phyloP scores from a whole-genome alignment of 129 eudicot genomes.

The Artemisia annua region DNA sequence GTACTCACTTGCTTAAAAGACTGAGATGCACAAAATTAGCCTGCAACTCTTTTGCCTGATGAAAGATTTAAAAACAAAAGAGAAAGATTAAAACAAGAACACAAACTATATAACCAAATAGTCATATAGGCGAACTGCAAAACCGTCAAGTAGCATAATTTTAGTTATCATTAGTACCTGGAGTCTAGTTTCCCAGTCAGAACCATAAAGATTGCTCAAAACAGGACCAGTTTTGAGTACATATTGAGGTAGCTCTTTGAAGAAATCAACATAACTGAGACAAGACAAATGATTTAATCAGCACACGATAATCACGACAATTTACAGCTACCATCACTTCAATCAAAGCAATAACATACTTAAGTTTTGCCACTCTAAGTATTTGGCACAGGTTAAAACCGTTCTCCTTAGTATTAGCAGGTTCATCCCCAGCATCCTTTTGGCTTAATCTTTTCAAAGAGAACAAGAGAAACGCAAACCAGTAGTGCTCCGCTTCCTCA shows the following conservation, averaged over 20 bases:
- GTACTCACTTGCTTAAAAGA: slow-evolving; percentile 80
- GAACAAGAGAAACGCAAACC: slow-evolving; percentile 80
- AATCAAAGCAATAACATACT: slow-evolving; percentile 34
- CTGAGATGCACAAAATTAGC: slow-evolving; percentile 87
- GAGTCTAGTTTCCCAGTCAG: slow-evolving; percentile 84
- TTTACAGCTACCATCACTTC: neutral
- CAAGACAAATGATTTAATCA: slow-evolving; percentile 3
- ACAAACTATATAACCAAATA: slow-evolving; percentile 3
- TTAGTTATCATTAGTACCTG: slow-evolving; percentile 50
- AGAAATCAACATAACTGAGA: slow-evolving; percentile 74
- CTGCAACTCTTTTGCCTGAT: slow-evolving; percentile 89
- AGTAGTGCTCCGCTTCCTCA: slow-evolving; percentile 77
- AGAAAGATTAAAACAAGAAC: slow-evolving; percentile 8
- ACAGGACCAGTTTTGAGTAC: slow-evolving; percentile 70
- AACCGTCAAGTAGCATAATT: slow-evolving; percentile 1
- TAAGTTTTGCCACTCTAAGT: slow-evolving; percentile 65
- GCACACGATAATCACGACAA: neutral
- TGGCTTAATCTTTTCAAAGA: slow-evolving; percentile 53
- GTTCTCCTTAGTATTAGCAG: slow-evolving; percentile 29
- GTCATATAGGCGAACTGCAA: slow-evolving; percentile 2
- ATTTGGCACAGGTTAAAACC: slow-evolving; percentile 65
- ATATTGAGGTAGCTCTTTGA: slow-evolving; percentile 87
- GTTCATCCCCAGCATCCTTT: slow-evolving; percentile 28
- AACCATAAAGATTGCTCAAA: slow-evolving; percentile 58
- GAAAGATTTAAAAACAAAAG: slow-evolving; percentile 1